Evolutionary conservation across 2,329 filamentous ascomycete genomes (phyloP), one percentile per base, ranked within the genome.

Genomic region (Claviceps sorghi): DNA sequence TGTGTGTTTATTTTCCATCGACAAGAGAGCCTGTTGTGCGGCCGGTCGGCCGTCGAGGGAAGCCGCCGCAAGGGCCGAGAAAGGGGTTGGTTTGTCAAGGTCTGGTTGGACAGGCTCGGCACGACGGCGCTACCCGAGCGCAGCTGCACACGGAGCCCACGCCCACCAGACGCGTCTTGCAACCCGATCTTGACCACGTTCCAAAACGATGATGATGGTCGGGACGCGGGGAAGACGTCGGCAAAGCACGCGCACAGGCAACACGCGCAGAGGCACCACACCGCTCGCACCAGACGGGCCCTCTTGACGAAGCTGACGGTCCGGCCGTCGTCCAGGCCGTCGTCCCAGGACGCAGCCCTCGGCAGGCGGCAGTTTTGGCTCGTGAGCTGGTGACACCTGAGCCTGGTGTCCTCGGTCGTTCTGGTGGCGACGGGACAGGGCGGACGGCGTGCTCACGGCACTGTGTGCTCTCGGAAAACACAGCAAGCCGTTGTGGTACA

Each of bases 81-180:
- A 29, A 26, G 5, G 42, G 4, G 26, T 44, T 26, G 3, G 4
- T 44, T 44, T 26, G 34, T 11, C 26, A 34, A 32, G 30, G n/a
- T n/a, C n/a, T n/a, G n/a, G 32, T 32, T 38, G 22, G 19, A 54
- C 47, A 54, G 47, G 50, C 41, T 48, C 50, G 47, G 50, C 36
- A 48, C 50, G 47, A 50, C 53, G 53, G 53, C 53, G 50, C 50
- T 52, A 50, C 50, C 53, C 53, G 53, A 50, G 47, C 36, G 43
- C 43, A 42, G 30, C 41, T 45, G 48, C 36, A 47, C 11, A 32
- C 19, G 30, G 47, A 50, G 41, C 30, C 49, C 49, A 48, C 48
- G n/a, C n/a, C n/a, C n/a, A n/a, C n/a, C n/a, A n/a, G n/a, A n/a
- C n/a, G 30, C n/a, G 29, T 26, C 34, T 34, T 34, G 22, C 26